These are phyloP conservation scores for Rutstroemia sp. DNA, from an alignment of 2,329 filamentous ascomycete species.

Conservation along the genomic window DNA sequence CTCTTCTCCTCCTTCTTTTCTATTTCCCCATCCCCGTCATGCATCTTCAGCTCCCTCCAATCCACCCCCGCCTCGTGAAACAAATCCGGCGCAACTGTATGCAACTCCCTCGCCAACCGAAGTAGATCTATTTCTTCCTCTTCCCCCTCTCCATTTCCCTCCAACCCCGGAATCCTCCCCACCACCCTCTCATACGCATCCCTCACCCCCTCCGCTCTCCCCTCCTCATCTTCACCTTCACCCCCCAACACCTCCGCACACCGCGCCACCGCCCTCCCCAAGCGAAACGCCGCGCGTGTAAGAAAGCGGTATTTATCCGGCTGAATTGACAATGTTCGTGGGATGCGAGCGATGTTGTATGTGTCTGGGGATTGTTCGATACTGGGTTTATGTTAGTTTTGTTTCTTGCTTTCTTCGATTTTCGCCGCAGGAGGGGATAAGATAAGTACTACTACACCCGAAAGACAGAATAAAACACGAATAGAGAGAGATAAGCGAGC, in stretches of 20 bases:
- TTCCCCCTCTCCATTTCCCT: no score
- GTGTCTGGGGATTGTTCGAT: slow-evolving; percentile 11
- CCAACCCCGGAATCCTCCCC: neutral
- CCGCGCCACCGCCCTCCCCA: slow-evolving; percentile 18
- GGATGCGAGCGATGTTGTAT: slow-evolving; percentile 15
- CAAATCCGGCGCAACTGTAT: slow-evolving; percentile 18
- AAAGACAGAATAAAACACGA: no score
- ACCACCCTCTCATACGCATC: neutral
- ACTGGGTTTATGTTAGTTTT: neutral
- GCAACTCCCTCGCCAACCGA: slow-evolving; percentile 16
- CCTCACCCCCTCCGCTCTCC: no score
- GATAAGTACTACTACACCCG: no score
- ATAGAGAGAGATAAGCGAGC: no score
- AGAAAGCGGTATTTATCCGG: slow-evolving; percentile 21
- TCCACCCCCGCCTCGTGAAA: slow-evolving; percentile 7
- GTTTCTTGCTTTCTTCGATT: neutral
- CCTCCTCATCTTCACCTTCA: neutral
- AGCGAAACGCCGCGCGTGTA: slow-evolving; percentile 15
- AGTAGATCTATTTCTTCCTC: slow-evolving; percentile 8
- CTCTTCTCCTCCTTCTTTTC: no score
- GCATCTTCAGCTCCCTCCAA: neutral
- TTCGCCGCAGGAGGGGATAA: no score
- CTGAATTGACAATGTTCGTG: slow-evolving; percentile 20
- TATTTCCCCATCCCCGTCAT: neutral
- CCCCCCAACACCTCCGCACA: neutral